phyloP scores from a whole-genome alignment of 768 basidiomycete species.

The Panus rudis region DNA sequence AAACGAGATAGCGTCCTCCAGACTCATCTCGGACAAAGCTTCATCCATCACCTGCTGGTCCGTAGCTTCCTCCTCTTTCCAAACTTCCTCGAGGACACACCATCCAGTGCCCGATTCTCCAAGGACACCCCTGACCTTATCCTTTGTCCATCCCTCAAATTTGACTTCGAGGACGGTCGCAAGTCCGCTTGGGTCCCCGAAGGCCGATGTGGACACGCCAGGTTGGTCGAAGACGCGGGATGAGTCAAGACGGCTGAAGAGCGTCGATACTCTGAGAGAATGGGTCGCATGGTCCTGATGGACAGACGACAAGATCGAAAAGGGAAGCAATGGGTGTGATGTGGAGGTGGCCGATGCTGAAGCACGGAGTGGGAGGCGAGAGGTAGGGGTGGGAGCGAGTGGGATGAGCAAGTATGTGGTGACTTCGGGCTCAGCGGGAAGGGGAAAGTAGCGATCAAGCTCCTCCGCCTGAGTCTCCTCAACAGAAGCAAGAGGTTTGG shows the following conservation, averaged over 20 bases:
- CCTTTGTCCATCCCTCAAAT: conserved; percentile 68
- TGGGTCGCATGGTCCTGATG: conserved; percentile 52
- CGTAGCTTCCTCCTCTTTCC: conserved; percentile 12
- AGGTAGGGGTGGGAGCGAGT: conserved; percentile 66
- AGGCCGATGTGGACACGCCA: conserved; percentile 54
- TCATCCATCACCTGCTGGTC: conserved; percentile 22
- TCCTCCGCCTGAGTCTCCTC: conserved; percentile 28
- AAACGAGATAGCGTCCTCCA: conserved; percentile 9
- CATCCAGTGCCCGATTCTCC: conserved; percentile 70
- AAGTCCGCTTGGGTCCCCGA: conserved; percentile 47
- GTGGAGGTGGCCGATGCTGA: conserved; percentile 17
- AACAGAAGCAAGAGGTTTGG: conserved; percentile 20
- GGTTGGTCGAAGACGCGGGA: conserved; percentile 57
- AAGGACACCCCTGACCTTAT: conserved; percentile 56
- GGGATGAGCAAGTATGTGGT: conserved; percentile 70
- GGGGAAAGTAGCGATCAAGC: conserved; percentile 59
- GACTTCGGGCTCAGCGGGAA: conserved; percentile 29
- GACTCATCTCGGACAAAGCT: conserved; percentile 23
- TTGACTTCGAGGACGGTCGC: conserved; percentile 63
- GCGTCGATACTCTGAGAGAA: conserved; percentile 52
- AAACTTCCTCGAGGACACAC: conserved; percentile 63
- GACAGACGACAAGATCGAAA: conserved; percentile 42
- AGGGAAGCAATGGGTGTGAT: conserved; percentile 40
- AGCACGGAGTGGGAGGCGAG: conserved; percentile 50
- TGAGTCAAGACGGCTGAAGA: conserved; percentile 67